Evolutionary conservation across 148 eudicot species (phyloP), one percentile per base, ranked within the genome.

Genomic region (Nepenthes gracilis): DNA sequence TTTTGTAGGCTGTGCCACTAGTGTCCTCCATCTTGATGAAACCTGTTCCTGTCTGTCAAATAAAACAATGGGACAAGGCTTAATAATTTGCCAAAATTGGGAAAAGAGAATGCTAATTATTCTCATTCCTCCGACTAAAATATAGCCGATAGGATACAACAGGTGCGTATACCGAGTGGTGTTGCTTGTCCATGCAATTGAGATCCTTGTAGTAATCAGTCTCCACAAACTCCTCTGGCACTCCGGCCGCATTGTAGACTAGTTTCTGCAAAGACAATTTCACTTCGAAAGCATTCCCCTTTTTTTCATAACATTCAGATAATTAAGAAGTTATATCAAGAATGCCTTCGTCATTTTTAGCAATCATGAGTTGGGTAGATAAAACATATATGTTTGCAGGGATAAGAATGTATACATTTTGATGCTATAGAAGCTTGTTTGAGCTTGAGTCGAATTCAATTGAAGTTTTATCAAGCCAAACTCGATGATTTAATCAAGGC

Each of bases 141-240:
- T 57, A 23, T 36, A 23, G 23, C 23, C 23, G 23, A 23, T 23
- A 23, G 23, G 23, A 23, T 23, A 23, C 0, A 23, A 0, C 23
- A 23, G 23, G 23, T 2, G 57, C 48, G 59, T 8, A 12, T 80
- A 93, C 98, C 53, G 87, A 88, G 75, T 93, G 95, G 75, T 93
- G 98, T 48, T 82, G 84, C 74, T 88, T 93, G 73, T 82, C 96
- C 23, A 88, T 58, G 69, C 81, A 64, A 47, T 80, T 84, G 47
- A 93, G 84, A 71, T 88, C 99, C 63, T 74, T 86, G 84, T 93
- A 93, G 68, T 93, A 93, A 12, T 89, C 96, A 33, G 98, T 93
- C 80, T 93, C 98, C 64, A 80, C 79, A 68, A 93, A 88, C 63
- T 93, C 99, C 57, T 93, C 99, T 12, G 65, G 59, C 57, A 36